Evolutionary conservation across 2,329 filamentous ascomycete genomes (phyloP).

Genomic region (Aspergillus udagawae): DNA sequence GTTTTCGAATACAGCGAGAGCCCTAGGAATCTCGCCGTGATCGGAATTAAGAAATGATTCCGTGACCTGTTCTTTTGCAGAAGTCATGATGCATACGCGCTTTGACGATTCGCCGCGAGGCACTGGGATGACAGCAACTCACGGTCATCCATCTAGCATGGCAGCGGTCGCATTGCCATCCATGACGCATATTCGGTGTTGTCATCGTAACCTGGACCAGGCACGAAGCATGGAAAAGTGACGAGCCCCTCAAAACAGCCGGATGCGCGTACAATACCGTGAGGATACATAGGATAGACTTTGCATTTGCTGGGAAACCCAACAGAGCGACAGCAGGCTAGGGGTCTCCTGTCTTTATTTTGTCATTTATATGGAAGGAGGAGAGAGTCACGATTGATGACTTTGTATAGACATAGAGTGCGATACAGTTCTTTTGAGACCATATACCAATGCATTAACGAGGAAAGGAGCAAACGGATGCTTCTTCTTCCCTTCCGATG

Average conservation of each 20-base stretch:
- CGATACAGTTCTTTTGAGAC: background rate
- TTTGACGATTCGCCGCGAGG: background rate
- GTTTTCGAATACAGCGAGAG: conserved; percentile 87
- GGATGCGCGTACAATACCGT: background rate
- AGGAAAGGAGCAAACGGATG: background rate
- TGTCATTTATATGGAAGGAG: background rate
- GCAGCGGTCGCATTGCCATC: too few relatives aligned
- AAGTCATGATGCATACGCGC: background rate
- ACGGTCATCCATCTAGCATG: too few relatives aligned
- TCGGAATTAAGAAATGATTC: conserved; percentile 70
- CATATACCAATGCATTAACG: background rate
- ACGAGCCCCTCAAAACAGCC: background rate
- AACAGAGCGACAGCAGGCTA: background rate
- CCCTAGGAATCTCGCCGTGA: conserved; percentile 87
- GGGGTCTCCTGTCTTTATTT: background rate
- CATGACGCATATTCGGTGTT: background rate
- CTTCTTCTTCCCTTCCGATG: background rate
- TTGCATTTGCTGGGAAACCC: background rate
- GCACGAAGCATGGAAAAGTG: too few relatives aligned
- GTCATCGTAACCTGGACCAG: background rate
- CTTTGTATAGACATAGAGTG: background rate
- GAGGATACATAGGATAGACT: background rate
- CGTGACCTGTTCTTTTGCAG: background rate
- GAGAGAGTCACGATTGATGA: background rate
- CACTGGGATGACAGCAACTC: too few relatives aligned